A percentile compares a stretch with the other conserved stretches of the same genome.
phyloP scores from a whole-genome alignment of 1,284 basidiomycete genomes.

The Ceratobasidium sp. region DNA sequence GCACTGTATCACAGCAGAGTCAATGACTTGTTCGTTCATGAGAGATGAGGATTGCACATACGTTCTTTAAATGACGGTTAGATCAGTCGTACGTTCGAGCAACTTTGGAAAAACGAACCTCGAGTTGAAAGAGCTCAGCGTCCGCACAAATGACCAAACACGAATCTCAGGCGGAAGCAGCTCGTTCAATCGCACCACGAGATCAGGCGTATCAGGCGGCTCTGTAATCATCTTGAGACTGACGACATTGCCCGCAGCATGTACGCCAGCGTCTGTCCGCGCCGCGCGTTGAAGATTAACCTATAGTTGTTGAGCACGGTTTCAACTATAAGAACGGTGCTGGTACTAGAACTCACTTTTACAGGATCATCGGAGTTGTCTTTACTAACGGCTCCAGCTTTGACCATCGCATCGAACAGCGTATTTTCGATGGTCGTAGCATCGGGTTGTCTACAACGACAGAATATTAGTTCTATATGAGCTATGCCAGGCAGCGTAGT shows the following conservation, averaged over 20 bases:
- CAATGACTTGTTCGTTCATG: neutral
- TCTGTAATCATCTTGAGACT: constrained; percentile 90
- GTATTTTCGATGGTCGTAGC: constrained; percentile 91
- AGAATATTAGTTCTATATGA: constrained; percentile 35
- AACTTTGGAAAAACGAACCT: neutral
- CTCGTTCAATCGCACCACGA: constrained; percentile 85
- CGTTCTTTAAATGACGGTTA: constrained; percentile 20
- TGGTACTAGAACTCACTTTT: constrained; percentile 69
- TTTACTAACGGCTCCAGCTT: constrained; percentile 89
- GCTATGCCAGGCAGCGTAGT: constrained; percentile 33
- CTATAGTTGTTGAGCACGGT: constrained; percentile 54
- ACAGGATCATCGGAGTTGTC: constrained; percentile 94
- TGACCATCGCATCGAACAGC: constrained; percentile 89
- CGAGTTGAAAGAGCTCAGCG: constrained; percentile 89
- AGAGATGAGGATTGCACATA: neutral
- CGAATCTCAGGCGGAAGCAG: constrained; percentile 91
- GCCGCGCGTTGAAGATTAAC: constrained; percentile 90
- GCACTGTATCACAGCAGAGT: constrained; percentile 20
- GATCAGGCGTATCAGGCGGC: constrained; percentile 72
- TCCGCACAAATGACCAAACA: constrained; percentile 92
- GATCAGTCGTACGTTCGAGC: neutral
- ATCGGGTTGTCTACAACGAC: constrained; percentile 67
- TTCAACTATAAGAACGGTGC: neutral
- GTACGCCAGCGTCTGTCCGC: constrained; percentile 96
- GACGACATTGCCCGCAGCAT: constrained; percentile 95